These are phyloP conservation scores for Nigrospora osmanthi DNA, from an alignment of 2,329 filamentous ascomycete genomes.

Conservation along the genomic window DNA sequence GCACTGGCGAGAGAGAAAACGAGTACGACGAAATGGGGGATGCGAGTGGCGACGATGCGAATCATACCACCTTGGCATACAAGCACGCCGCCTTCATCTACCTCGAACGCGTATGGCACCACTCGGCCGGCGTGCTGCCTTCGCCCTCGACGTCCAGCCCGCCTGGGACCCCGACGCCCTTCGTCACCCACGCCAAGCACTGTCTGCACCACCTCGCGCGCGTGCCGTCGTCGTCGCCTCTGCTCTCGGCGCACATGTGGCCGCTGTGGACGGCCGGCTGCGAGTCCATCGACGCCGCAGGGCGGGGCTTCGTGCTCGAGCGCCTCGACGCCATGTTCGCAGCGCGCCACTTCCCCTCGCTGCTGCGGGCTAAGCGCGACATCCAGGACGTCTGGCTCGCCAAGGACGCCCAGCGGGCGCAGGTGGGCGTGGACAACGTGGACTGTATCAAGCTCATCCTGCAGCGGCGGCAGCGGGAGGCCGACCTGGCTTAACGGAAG, in stretches of 20 bases:
- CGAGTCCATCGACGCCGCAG: constrained; percentile 15
- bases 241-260: constrained; percentile 20
- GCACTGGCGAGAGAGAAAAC: background rate
- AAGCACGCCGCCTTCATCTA: constrained; percentile 22
- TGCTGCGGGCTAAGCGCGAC: constrained; percentile 17
- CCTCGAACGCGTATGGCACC: constrained; percentile 19
- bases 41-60: constrained; percentile 5
- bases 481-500: constrained; percentile 6
- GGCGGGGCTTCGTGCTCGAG: constrained; percentile 14
- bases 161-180: background rate
- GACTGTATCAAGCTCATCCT: constrained; percentile 20
- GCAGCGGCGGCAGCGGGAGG: constrained; percentile 12
- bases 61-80: constrained; percentile 17
- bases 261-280: constrained; percentile 23
- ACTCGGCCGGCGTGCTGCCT: constrained; percentile 5
- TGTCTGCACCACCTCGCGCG: constrained; percentile 16
- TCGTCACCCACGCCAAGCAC: constrained; percentile 11
- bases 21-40: constrained; percentile 4
- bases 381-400: constrained; percentile 21
- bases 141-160: background rate
- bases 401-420: constrained; percentile 17
- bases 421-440: constrained; percentile 19
- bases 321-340: constrained; percentile 19
- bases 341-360: constrained; percentile 17
- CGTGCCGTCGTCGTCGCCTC: constrained; percentile 17